These are phyloP conservation scores for Cutaneotrichosporon spelunceum DNA, from an alignment of 1,284 basidiomycete species.

Conservation along the genomic window DNA sequence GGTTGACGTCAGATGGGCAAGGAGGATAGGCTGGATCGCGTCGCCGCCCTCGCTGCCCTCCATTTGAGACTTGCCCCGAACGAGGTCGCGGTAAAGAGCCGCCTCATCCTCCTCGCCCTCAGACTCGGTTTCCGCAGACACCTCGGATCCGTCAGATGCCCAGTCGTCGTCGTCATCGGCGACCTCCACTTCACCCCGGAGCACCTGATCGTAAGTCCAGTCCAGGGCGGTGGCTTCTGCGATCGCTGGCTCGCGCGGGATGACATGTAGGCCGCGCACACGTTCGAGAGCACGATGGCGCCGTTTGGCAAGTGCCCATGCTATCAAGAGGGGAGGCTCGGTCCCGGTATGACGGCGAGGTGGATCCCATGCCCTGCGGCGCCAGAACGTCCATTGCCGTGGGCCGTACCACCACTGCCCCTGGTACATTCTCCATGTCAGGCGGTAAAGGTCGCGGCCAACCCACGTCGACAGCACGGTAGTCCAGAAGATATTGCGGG, in stretches of 20 bases:
- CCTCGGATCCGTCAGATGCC: constrained; percentile 25
- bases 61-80: constrained; percentile 14
- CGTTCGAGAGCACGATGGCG: not conserved
- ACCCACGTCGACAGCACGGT: constrained; percentile 32
- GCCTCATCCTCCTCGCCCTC: constrained; percentile 27
- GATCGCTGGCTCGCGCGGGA: not conserved
- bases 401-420: constrained; percentile 49
- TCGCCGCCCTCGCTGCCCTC: constrained; percentile 15
- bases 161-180: constrained; percentile 38
- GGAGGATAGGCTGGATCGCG: constrained; percentile 43
- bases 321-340: constrained; percentile 12
- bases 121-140: constrained; percentile 7
- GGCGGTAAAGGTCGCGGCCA: constrained; percentile 25
- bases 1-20: constrained; percentile 45
- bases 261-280: not conserved
- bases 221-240: not conserved
- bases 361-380: constrained; percentile 35
- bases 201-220: constrained; percentile 26
- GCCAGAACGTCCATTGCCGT: constrained; percentile 43
- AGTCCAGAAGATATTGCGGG: constrained; percentile 25
- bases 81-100: constrained; percentile 33
- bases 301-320: constrained; percentile 5
- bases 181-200: constrained; percentile 33
- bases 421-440: constrained; percentile 11
- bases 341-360: not conserved